Conservation (phyloP, 2,329 filamentous ascomycete species). For the Neofusicoccum umdonicola region DNA sequence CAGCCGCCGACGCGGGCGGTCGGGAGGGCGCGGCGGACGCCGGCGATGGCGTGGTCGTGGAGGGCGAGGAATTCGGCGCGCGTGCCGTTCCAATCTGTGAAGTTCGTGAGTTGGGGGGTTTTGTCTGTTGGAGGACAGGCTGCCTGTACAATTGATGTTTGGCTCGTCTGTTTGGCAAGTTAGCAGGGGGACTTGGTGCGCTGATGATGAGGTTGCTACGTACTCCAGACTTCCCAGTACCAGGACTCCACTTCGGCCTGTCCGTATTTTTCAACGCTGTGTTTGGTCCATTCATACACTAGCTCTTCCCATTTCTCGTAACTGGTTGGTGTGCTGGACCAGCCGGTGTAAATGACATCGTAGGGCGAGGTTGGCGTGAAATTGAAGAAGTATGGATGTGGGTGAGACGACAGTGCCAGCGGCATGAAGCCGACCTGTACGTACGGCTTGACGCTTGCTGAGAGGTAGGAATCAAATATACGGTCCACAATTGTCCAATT, state of each 20-base stretch:
- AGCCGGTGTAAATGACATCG: slow-evolving; percentile 13
- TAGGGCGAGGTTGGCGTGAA: slow-evolving; percentile 10
- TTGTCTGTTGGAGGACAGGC: too few species aligned
- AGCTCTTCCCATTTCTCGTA: slow-evolving; percentile 13
- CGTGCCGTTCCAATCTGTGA: slow-evolving; percentile 13
- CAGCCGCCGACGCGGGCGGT: neutral
- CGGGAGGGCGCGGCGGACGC: slow-evolving; percentile 1
- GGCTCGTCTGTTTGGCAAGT: neutral
- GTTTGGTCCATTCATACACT: slow-evolving; percentile 12
- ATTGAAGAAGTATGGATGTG: slow-evolving; percentile 12
- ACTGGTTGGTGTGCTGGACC: slow-evolving; percentile 6
- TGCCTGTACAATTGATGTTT: neutral
- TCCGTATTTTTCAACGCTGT: slow-evolving; percentile 1
- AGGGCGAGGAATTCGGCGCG: neutral
- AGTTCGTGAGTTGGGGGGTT: neutral
- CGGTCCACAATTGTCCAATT: slow-evolving; percentile 15
- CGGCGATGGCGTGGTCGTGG: slow-evolving; percentile 12
- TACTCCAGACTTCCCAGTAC: slow-evolving; percentile 17
- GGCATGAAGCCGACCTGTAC: slow-evolving; percentile 14
- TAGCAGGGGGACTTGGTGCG: neutral
- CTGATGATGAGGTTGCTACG: neutral
- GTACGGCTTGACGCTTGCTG: slow-evolving; percentile 2
- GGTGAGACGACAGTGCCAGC: neutral
- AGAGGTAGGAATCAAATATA: slow-evolving; percentile 10
- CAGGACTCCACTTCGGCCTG: slow-evolving; percentile 1